Conservation (phyloP, 331 rosid species). For the Quercus tomentella region DNA sequence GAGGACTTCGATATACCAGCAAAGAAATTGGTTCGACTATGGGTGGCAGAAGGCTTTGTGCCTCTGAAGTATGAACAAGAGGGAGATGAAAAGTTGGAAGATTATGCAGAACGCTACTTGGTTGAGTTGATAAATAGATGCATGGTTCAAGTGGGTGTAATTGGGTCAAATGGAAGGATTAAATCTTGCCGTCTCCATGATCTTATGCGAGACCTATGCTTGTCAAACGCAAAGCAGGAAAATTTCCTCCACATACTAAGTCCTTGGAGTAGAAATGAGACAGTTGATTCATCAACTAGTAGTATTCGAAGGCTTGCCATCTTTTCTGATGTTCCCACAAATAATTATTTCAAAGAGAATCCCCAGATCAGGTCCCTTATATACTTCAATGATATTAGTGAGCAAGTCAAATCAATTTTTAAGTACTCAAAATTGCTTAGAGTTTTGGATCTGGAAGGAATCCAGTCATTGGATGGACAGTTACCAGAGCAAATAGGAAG, state of each 20-base stretch:
- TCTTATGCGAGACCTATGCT: constrained; percentile 44
- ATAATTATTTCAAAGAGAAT: neutral
- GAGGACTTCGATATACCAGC: constrained; percentile 43
- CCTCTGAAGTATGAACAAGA: constrained; percentile 13
- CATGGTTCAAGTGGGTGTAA: constrained; percentile 47
- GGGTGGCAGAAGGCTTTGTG: constrained; percentile 63
- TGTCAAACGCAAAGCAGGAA: constrained; percentile 32
- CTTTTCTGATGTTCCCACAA: constrained; percentile 15
- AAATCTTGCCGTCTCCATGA: constrained; percentile 39
- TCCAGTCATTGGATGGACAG: constrained; percentile 14
- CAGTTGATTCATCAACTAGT: neutral
- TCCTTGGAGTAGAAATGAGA: constrained; percentile 3
- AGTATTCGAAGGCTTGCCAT: constrained; percentile 38
- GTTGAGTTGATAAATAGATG: constrained; percentile 39
- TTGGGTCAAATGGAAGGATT: constrained; percentile 38
- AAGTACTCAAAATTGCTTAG: constrained; percentile 30
- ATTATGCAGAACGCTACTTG: constrained; percentile 35
- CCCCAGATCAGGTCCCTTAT: constrained; percentile 34
- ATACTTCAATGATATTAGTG: constrained; percentile 26
- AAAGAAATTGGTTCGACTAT: constrained; percentile 34
- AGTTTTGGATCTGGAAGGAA: constrained; percentile 45
- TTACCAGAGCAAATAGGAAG: constrained; percentile 35
- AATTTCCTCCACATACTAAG: constrained; percentile 23
- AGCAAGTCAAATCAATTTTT: neutral
- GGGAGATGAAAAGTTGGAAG: constrained; percentile 27